phyloP scores from a whole-genome alignment of 2,329 filamentous ascomycete species.

The Thelonectria rubi region DNA sequence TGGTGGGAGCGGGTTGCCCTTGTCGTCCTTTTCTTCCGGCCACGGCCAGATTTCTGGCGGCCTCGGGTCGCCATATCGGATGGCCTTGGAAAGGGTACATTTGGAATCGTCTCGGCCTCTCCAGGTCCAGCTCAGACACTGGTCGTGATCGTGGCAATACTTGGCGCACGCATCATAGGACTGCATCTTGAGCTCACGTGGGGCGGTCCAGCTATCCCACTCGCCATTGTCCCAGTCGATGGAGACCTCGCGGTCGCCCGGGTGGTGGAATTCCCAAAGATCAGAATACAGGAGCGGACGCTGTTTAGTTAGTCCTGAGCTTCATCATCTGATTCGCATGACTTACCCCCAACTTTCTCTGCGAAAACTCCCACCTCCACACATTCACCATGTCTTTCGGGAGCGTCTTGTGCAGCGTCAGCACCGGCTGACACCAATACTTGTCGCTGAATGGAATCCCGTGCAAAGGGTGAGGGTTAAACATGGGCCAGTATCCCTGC shows the following conservation, averaged over 20 bases:
- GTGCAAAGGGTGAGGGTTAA: slow-evolving; percentile 60
- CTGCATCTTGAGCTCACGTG: slow-evolving; percentile 38
- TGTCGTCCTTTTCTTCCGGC: slow-evolving; percentile 39
- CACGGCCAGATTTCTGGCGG: slow-evolving; percentile 37
- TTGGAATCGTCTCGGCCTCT: slow-evolving; percentile 43
- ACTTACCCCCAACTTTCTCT: slow-evolving; percentile 46
- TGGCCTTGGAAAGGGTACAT: slow-evolving; percentile 42
- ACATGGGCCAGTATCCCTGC: slow-evolving; percentile 59
- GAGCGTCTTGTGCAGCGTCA: slow-evolving; percentile 59
- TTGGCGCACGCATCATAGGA: slow-evolving; percentile 43
- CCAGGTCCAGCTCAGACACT: slow-evolving; percentile 47
- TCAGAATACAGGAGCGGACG: slow-evolving; percentile 50
- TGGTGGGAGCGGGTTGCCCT: slow-evolving; percentile 37
- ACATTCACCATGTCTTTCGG: slow-evolving; percentile 58
- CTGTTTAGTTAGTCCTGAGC: slow-evolving; percentile 35
- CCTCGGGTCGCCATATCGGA: slow-evolving; percentile 41
- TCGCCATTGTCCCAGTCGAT: slow-evolving; percentile 47
- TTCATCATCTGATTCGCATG: background rate
- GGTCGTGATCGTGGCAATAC: slow-evolving; percentile 38
- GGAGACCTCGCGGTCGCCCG: slow-evolving; percentile 36
- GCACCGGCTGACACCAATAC: slow-evolving; percentile 61
- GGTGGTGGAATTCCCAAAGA: slow-evolving; percentile 50
- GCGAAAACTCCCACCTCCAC: slow-evolving; percentile 56
- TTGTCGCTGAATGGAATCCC: slow-evolving; percentile 55
- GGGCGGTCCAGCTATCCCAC: slow-evolving; percentile 43